These are phyloP conservation scores for Penicillium canariense DNA, from an alignment of 495 filamentous ascomycete species.

Conservation along the genomic window DNA sequence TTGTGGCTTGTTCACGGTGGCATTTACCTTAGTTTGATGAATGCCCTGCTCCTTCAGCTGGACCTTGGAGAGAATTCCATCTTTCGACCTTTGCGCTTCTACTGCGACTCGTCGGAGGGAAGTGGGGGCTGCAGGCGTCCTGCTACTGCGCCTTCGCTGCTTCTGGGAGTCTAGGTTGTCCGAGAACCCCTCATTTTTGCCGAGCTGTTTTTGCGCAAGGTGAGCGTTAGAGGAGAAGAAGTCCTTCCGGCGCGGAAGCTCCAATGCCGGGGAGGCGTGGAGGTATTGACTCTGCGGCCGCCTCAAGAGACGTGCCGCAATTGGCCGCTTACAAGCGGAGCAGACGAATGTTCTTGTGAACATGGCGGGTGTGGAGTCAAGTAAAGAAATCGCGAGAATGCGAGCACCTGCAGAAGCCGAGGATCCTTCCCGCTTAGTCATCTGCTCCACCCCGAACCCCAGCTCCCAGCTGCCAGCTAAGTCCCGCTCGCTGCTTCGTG, in stretches of 20 bases:
- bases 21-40: slow-evolving; percentile 40
- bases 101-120: slow-evolving; percentile 58
- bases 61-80: slow-evolving; percentile 41
- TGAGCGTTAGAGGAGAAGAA: slow-evolving; percentile 53
- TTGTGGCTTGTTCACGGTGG: not conserved
- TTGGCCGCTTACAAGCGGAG: slow-evolving; percentile 28
- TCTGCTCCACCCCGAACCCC: slow-evolving; percentile 19
- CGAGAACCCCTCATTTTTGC: slow-evolving; percentile 18
- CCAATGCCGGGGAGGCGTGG: slow-evolving; percentile 36
- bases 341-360: slow-evolving; percentile 39
- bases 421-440: slow-evolving; percentile 28
- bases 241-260: slow-evolving; percentile 38
- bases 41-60: slow-evolving; percentile 43
- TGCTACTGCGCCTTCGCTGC: slow-evolving; percentile 43
- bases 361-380: slow-evolving; percentile 23
- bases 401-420: slow-evolving; percentile 16
- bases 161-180: slow-evolving; percentile 29
- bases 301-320: slow-evolving; percentile 19
- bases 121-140: slow-evolving; percentile 51
- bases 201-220: slow-evolving; percentile 35
- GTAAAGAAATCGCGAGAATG: slow-evolving; percentile 9
- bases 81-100: slow-evolving; percentile 58
- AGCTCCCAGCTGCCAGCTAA: slow-evolving; percentile 23
- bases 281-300: slow-evolving; percentile 37
- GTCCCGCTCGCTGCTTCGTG: slow-evolving; percentile 11